Base-by-base conservation (phyloP, 2,329 filamentous ascomycete genomes). In the Cryphonectria japonica region DNA sequence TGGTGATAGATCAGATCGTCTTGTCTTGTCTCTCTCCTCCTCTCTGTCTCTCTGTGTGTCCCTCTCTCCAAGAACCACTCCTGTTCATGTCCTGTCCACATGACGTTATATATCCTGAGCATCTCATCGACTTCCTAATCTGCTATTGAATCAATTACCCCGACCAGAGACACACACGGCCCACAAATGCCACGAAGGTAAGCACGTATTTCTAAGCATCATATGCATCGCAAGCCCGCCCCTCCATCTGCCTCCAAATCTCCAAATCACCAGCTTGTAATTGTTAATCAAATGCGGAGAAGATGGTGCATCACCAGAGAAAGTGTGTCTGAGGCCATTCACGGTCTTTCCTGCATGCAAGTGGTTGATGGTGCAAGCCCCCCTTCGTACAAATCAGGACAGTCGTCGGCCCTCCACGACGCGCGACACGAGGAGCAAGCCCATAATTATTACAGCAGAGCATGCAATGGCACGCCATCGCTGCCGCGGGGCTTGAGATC, bases 191-290 rank as follows among this genome's bases (percentile, higher is more conserved):
- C 50, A 62, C 52, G 66, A 72, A 41, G 8, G 37, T 7, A 2
- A 32, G 69, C 64, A 50, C 46, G 46, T 50, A 72, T 72, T 72
- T 71, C 71, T 71, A 72, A 72, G 52, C 71, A 72, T 34, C 26
- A 39, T 59, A n/a, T 50, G 46, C 22, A 50, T n/a, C 46, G 39
- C 37, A 43, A 9, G 8, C 13, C 9, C 11, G 37, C 11, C 9
- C 37, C 37, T 11, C 37, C 37, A 7, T 37, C 37, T 39, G 8
- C 29, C 14, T 41, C 50, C 46, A 72, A 66, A 61, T 65, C 69
- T 70, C 70, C 70, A 69, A 69, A 57, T 26, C n/a, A 46, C 32
- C 61, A n/a, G n/a, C 61, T 32, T 14, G 29, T 2, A 52, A 34
- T 29, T 60, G 11, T 41, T 37, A 26, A 65, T 66, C 71, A 62